phyloP scores from a whole-genome alignment of 2,329 filamentous ascomycete species.

The Cordyceps farinosa region DNA sequence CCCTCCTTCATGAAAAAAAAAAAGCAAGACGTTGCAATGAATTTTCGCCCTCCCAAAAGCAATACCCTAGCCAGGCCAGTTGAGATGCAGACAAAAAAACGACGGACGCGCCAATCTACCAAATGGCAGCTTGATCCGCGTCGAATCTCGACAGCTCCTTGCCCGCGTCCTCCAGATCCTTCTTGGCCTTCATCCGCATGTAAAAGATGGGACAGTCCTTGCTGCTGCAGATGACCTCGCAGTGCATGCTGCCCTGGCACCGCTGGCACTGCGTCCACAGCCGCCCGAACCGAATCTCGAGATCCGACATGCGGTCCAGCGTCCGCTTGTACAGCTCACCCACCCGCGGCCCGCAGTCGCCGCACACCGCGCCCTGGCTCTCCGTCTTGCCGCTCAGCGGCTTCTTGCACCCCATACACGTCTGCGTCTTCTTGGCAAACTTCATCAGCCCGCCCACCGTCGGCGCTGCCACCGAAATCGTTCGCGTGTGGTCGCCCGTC shows the following conservation, averaged over 20 bases:
- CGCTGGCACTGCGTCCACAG: constrained; percentile 98
- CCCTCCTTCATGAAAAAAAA: constrained; percentile 12
- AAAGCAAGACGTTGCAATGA: background rate
- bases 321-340: constrained; percentile 94
- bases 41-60: background rate
- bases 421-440: constrained; percentile 95
- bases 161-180: constrained; percentile 92
- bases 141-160: constrained; percentile 91
- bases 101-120: constrained; percentile 33
- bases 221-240: constrained; percentile 94
- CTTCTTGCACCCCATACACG: constrained; percentile 99
- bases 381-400: constrained; percentile 78
- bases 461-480: constrained; percentile 87
- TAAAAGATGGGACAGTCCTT: constrained; percentile 99
- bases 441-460: constrained; percentile 95
- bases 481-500: constrained; percentile 90
- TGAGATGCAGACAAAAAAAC: background rate
- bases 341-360: constrained; percentile 77
- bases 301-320: constrained; percentile 79
- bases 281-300: constrained; percentile 87
- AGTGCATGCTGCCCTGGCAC: constrained; percentile 96
- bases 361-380: constrained; percentile 79
- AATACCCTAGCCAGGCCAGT: background rate
- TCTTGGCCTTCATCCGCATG: constrained; percentile 99
- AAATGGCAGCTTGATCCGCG: constrained; percentile 68